These are phyloP conservation scores for Sporothrix globosa DNA, from an alignment of 2,329 filamentous ascomycete species.

Conservation along the genomic window DNA sequence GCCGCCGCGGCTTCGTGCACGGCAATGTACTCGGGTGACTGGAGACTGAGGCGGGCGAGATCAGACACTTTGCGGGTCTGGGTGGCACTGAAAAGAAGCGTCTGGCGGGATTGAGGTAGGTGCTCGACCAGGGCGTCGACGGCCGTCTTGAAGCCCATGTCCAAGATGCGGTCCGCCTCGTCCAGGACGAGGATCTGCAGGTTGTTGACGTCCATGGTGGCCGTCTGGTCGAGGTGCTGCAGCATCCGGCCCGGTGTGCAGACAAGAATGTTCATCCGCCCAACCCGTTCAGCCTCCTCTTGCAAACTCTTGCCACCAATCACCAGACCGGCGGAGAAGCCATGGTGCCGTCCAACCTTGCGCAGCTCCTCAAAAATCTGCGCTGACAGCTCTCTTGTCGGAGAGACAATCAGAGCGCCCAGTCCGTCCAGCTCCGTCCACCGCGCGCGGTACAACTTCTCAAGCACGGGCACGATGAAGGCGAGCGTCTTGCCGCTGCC, in stretches of 20 bases:
- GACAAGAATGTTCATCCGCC: conserved; percentile 94
- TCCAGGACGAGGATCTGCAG: conserved; percentile 91
- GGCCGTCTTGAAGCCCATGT: conserved; percentile 91
- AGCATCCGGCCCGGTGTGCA: conserved; percentile 94
- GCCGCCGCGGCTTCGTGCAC: conserved; percentile 81
- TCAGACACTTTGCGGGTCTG: conserved; percentile 95
- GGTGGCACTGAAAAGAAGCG: conserved; percentile 91
- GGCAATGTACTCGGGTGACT: conserved; percentile 91
- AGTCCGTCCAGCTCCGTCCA: conserved; percentile 92
- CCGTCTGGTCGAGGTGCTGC: conserved; percentile 94
- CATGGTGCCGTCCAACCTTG: conserved; percentile 85
- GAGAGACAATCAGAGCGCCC: conserved; percentile 88
- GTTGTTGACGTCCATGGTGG: conserved; percentile 85
- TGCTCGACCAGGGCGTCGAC: conserved; percentile 94
- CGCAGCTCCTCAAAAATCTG: conserved; percentile 95
- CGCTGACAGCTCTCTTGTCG: conserved; percentile 91
- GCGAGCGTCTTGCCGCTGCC: conserved; percentile 95
- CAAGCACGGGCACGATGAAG: conserved; percentile 87
- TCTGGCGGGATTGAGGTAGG: conserved; percentile 82
- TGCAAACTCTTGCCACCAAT: conserved; percentile 91
- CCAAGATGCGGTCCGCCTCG: conserved; percentile 94
- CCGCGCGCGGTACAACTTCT: conserved; percentile 85
- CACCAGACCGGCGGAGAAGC: conserved; percentile 88
- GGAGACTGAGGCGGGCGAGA: conserved; percentile 81
- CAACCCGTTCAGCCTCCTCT: conserved; percentile 81